Conservation (phyloP, 768 basidiomycete species). For the Collybia mongolica region DNA sequence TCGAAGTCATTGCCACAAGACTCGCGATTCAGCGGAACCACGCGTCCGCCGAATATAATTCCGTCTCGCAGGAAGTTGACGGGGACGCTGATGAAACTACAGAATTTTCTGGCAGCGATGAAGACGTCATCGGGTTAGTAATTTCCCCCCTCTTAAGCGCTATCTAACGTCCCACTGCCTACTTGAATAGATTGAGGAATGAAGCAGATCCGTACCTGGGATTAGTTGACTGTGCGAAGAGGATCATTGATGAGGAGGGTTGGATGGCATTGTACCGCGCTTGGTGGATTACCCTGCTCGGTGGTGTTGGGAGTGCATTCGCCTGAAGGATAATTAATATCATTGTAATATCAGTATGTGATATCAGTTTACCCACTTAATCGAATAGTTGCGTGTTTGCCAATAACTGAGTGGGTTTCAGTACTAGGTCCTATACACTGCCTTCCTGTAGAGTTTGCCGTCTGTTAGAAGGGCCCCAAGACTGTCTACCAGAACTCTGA, state of each 20-base stretch:
- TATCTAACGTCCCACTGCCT: constrained; percentile 4
- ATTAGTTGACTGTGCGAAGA: constrained; percentile 70
- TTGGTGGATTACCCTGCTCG: constrained; percentile 82
- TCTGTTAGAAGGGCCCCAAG: too few relatives aligned
- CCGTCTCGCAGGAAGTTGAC: constrained; percentile 71
- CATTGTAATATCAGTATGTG: constrained; percentile 1
- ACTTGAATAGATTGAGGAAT: constrained; percentile 53
- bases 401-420: too few relatives aligned
- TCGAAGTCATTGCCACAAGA: constrained; percentile 78
- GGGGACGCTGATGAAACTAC: constrained; percentile 56
- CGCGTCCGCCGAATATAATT: constrained; percentile 70
- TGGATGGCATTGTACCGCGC: constrained; percentile 71
- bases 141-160: constrained; percentile 3
- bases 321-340: constrained; percentile 24
- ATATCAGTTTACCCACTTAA: too few relatives aligned
- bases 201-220: constrained; percentile 81
- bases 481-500: too few relatives aligned
- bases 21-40: constrained; percentile 87
- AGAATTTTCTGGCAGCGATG: constrained; percentile 68
- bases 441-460: too few relatives aligned
- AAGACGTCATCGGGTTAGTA: constrained; percentile 83
- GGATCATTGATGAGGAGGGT: constrained; percentile 81
- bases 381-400: too few relatives aligned
- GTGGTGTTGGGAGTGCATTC: constrained; percentile 56
- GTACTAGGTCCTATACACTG: too few relatives aligned